These are phyloP conservation scores for Porogramme epimiltina DNA, from an alignment of 1,284 basidiomycete genomes.

Conservation along the genomic window DNA sequence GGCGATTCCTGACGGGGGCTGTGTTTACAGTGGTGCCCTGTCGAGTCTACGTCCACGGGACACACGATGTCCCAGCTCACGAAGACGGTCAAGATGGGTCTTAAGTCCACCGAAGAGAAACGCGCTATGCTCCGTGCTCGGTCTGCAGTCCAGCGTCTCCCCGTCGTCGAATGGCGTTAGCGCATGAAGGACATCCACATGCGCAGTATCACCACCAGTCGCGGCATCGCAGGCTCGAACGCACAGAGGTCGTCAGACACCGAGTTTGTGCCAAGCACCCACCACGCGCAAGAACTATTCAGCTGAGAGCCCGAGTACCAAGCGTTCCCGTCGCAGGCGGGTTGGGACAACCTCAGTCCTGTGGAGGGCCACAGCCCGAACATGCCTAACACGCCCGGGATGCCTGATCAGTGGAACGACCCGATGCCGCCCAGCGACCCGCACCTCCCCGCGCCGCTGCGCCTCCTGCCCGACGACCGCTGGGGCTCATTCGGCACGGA, in stretches of 20 bases:
- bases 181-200: slow-evolving; percentile 92
- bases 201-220: slow-evolving; percentile 77
- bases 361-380: slow-evolving; percentile 35
- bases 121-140: slow-evolving; percentile 89
- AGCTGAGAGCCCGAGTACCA: slow-evolving; percentile 60
- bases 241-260: slow-evolving; percentile 77
- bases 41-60: slow-evolving; percentile 86
- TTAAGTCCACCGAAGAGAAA: slow-evolving; percentile 89
- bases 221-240: slow-evolving; percentile 65
- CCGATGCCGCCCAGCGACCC: slow-evolving; percentile 46
- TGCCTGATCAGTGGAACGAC: slow-evolving; percentile 62
- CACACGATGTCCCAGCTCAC: slow-evolving; percentile 93
- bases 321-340: slow-evolving; percentile 50
- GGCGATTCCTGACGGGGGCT: slow-evolving; percentile 14
- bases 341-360: slow-evolving; percentile 53
- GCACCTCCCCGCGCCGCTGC: slow-evolving; percentile 35
- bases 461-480: slow-evolving; percentile 38
- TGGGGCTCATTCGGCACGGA: slow-evolving; percentile 49
- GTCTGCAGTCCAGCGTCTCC: slow-evolving; percentile 93
- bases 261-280: slow-evolving; percentile 48
- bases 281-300: slow-evolving; percentile 46
- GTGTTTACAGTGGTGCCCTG: slow-evolving; percentile 82
- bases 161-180: slow-evolving; percentile 95
- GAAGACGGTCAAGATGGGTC: slow-evolving; percentile 91
- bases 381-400: slow-evolving; percentile 51